Percentiles rank a stretch among this genome's conserved stretches.
Evolutionary conservation across 2,329 filamentous ascomycete species (phyloP).

Genomic region (Ceratocystis ficicola): DNA sequence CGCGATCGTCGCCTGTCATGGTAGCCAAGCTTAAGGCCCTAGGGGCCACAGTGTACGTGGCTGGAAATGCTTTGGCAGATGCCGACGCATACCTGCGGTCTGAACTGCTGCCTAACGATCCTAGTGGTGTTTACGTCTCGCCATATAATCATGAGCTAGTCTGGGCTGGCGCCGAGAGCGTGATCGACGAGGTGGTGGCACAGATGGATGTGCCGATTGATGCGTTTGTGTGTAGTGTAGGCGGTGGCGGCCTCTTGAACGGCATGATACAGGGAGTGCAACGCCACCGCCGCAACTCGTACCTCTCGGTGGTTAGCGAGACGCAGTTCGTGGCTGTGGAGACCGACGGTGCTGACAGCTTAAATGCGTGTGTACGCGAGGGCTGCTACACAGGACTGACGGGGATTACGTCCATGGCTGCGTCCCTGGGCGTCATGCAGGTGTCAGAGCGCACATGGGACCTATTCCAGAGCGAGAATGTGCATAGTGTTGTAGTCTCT

Average conservation of each 20-base stretch:
- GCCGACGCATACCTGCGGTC: conserved; percentile 56
- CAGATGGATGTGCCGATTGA: conserved; percentile 43
- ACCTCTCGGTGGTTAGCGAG: conserved; percentile 27
- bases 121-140: conserved; percentile 49
- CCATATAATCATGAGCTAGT: conserved; percentile 58
- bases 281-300: conserved; percentile 28
- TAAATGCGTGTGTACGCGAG: conserved; percentile 49
- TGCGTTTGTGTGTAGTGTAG: conserved; percentile 64
- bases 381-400: conserved; percentile 50
- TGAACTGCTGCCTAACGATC: conserved; percentile 42
- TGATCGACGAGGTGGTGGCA: conserved; percentile 41
- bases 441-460: conserved; percentile 58
- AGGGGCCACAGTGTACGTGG: conserved; percentile 56
- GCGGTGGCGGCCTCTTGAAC: conserved; percentile 68
- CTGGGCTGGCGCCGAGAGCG: conserved; percentile 52
- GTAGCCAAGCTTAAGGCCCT: conserved; percentile 56
- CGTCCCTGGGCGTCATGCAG: conserved; percentile 58
- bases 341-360: conserved; percentile 59
- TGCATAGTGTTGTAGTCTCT: conserved; percentile 31
- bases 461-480: conserved; percentile 37
- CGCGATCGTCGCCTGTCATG: conserved; percentile 54
- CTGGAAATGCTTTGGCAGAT: conserved; percentile 55
- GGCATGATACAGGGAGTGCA: conserved; percentile 48
- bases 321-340: conserved; percentile 59
- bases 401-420: conserved; percentile 64